Base-by-base conservation (phyloP, 345 rosid genomes). In the Geranium brycei region DNA sequence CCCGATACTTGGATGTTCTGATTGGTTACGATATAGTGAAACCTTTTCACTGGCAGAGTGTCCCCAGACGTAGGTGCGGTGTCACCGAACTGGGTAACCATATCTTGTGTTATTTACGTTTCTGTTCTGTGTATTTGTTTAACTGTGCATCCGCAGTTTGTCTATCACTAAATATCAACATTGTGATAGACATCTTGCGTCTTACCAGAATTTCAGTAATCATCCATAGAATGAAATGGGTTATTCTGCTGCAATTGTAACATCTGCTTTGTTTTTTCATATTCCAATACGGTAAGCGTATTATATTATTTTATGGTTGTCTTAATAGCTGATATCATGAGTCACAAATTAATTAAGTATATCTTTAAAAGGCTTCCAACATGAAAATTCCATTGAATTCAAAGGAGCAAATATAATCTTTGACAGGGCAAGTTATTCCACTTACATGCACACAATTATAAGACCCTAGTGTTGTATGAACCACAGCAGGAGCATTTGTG, bases 391-490 rank as follows among this genome's bases (percentile, higher is more conserved):
- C 5, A 47, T 47, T 23, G 15, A 47, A 47, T 47, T 13, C 15
- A 10, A 47, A 8, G 15, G 11, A 47, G 53, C 53, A 5, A 41
- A 11, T 8, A 41, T 5, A 41, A 41, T 41, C 51, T 41, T 41
- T 12, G 13, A 41, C 4, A 19, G 23, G 4, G 31, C 2, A 17
- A 19, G 14, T 31, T 35, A 23, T 30, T 7, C 0, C 17, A 60
- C 62, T 19, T 13, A 19, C 28, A 31, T 31, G 17, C 16, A 68
- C 16, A 58, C 66, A 68, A 15, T 76, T 74, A 83, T 23, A 81
- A 61, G 62, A 81, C 75, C 70, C 91, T 79, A 13, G 91, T 87
- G 78, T 87, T 87, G 79, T 81, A 85, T 7, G 87, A 87, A 64
- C 84, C 81, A 65, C 85, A 83, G 51, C 17, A 62, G 15, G 80